phyloP scores from a whole-genome alignment of 176 grass and related monocot genomes.

The Coix lacrymajobi region DNA sequence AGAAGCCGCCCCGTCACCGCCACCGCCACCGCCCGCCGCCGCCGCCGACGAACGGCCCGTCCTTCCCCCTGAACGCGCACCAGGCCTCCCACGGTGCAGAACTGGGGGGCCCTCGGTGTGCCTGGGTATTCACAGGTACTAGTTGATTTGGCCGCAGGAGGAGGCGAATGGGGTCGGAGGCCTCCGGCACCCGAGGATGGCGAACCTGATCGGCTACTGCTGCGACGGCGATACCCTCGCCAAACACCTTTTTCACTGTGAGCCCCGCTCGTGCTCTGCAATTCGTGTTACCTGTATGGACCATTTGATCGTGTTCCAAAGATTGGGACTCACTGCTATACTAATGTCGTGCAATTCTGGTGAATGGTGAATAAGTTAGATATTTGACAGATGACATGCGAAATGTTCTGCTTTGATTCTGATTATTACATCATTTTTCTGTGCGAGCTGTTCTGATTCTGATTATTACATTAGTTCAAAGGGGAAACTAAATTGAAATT shows the following conservation, averaged over 20 bases:
- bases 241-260: conserved; percentile 84
- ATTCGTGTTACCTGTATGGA: not conserved
- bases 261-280: conserved; percentile 3
- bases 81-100: too few species aligned
- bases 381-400: not conserved
- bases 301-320: not conserved
- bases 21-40: conserved; percentile 8
- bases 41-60: conserved; percentile 13
- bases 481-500: not conserved
- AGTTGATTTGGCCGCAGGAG: conserved; percentile 62
- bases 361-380: not conserved
- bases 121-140: not conserved
- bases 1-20: conserved; percentile 39
- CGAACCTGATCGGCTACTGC: conserved; percentile 84
- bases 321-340: not conserved
- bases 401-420: not conserved
- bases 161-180: conserved; percentile 60
- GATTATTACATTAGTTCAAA: not conserved
- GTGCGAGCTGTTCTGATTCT: not conserved
- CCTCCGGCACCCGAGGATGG: conserved; percentile 61
- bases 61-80: conserved; percentile 30
- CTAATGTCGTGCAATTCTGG: not conserved
- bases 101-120: not conserved
- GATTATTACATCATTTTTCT: not conserved
- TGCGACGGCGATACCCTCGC: conserved; percentile 72